Conservation (phyloP, 495 filamentous ascomycete species). For the Aspergillus wentii region DNA sequence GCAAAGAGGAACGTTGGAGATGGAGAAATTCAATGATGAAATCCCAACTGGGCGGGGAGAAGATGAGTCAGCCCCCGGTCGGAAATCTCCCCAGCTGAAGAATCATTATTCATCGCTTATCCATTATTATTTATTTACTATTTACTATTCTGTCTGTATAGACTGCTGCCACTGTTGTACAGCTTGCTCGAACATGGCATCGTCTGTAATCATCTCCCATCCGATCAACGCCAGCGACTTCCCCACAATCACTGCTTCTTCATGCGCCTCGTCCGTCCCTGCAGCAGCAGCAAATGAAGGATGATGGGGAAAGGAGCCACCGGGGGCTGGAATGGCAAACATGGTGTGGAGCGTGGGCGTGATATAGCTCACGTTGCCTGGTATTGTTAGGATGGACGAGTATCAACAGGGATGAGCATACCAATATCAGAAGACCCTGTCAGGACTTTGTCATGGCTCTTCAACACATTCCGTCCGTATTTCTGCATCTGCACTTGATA, state of each 20-base stretch:
- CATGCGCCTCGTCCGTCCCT: slow-evolving; percentile 33
- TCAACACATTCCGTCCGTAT: slow-evolving; percentile 42
- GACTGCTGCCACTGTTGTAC: slow-evolving; percentile 22
- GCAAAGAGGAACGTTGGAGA: too few species aligned
- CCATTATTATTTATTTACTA: too few species aligned
- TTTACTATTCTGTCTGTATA: slow-evolving; percentile 10
- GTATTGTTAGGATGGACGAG: too few species aligned
- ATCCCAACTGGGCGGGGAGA: too few species aligned
- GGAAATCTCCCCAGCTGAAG: too few species aligned
- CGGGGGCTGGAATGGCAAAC: slow-evolving; percentile 48
- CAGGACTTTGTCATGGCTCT: slow-evolving; percentile 41
- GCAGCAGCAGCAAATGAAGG: slow-evolving; percentile 54
- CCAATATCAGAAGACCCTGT: slow-evolving; percentile 51
- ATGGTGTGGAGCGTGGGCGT: slow-evolving; percentile 57
- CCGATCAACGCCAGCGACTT: slow-evolving; percentile 20
- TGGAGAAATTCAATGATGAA: too few species aligned
- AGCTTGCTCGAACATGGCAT: slow-evolving; percentile 35
- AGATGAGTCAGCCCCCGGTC: too few species aligned
- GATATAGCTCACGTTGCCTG: slow-evolving; percentile 59
- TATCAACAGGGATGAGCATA: slow-evolving; percentile 30
- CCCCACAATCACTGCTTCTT: slow-evolving; percentile 16
- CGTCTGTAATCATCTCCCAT: slow-evolving; percentile 35
- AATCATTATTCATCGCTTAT: too few species aligned
- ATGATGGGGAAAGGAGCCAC: slow-evolving; percentile 51
- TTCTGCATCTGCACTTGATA: slow-evolving; percentile 50